Base-by-base conservation (phyloP, 371 early-diverging fungal genomes). In the Mucor piriformis region DNA sequence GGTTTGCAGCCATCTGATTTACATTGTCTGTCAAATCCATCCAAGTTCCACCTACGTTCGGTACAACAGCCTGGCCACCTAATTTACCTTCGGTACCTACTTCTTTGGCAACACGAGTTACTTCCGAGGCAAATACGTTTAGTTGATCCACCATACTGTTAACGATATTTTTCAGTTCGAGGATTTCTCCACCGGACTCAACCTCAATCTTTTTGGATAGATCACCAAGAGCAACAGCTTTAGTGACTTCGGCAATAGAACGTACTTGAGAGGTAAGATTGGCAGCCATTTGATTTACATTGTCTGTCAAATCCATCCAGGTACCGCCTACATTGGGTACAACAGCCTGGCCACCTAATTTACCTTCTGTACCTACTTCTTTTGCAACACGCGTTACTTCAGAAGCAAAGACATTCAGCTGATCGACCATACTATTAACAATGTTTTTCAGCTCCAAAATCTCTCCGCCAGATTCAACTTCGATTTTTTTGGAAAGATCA, bases 361-460 rank as follows among this genome's bases (percentile, higher is more conserved):
- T 57, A 21, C 71, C 71, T 51, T 70, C 71, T 0, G 71, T 70
- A 18, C 71, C 71, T 23, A 66, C 71, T 60, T 70, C 71, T 25
- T 56, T 59, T 2, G 71, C 59, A 0, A 70, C 71, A 46, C 71
- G 59, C 21, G 64, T 70, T 15, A 76, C 76, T 62, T 76, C 76
- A 18, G 70, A 66, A 4, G 71, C 71, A 56, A 70, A 70, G 0
- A 66, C 49, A 40, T 54, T 50, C 3, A 70, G 50, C 27, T 66
- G 66, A 37, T 70, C 63, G 10, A 70, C 71, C 88, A 88, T 88
- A 6, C 67, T 72, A 59, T 88, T 88, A 24, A 88, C 81, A 0
- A 85, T 88, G 43, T 79, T 78, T 64, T 86, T 88, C 13, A 88
- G 70, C 15, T 85, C 83, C 18, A 69, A 48, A 15, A 81, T 81